Evolutionary conservation across 2,329 filamentous ascomycete species (phyloP), one percentile per base, ranked within the genome.

Genomic region (Capronia epimyces): DNA sequence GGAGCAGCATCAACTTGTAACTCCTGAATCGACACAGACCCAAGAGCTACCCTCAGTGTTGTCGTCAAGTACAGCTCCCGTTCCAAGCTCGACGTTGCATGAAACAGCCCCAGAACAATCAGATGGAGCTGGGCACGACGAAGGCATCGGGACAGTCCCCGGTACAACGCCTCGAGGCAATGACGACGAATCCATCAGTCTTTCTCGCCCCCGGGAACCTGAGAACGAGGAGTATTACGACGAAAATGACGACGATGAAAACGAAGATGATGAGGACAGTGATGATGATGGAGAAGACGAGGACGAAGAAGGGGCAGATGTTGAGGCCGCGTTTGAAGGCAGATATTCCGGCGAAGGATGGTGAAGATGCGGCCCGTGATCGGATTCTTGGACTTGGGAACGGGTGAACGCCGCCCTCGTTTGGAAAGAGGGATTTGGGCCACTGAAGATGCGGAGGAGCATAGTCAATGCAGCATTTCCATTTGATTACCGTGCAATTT

Each of bases 261-360:
- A 56, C 7, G 49, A 53, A 3, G 37, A 40, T 9, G 46, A 40
- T 18, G 49, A 37, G 6, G 53, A 56, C 2, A 46, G 50, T 13
- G 50, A 43, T 3, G 50, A 50, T 10, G 56, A 56, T 12, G 49
- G 51, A 3, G 37, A 40, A 3, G 53, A 44, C 18, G 37, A 44
- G 4, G 42, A 46, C 9, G 47, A 40, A 13, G 44, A 37, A 10
- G 53, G 53, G 8, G 49, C 37, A 20, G 57, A 57, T 25, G 31
- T 57, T 22, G 57, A 59, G 20, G 54, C 49, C n/a, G 57, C 54
- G 2, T 59, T 59, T 29, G 54, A 52, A 12, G 57, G 55, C 4
- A 43, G 46, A n/a, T 59, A 55, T 43, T 13, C 15, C 16, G 25
- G 27, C 21, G n/a, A 18, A 8, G 20, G 21, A 22, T 44, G 22